Percentiles rank a stretch among this genome's conserved stretches.
Conservation (phyloP, 1,139 yeast species). For the Geotrichum aggregatum region DNA sequence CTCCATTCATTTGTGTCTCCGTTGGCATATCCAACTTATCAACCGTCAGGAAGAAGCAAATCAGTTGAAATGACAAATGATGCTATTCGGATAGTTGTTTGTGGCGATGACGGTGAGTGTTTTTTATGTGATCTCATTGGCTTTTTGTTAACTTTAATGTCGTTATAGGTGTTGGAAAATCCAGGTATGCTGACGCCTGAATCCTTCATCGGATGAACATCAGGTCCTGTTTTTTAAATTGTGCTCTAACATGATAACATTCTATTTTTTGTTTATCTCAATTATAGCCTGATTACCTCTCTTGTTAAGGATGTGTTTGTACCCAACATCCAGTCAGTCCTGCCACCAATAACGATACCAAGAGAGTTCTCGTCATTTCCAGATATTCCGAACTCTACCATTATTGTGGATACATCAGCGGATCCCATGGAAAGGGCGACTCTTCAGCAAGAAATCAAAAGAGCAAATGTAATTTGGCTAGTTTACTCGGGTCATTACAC, state of each 20-base stretch:
- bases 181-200: constrained; percentile 34
- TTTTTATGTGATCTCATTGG: not conserved
- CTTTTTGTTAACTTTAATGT: not conserved
- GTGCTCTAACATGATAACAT: not conserved
- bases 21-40: not conserved
- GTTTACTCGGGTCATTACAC: constrained; percentile 92
- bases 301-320: constrained; percentile 76
- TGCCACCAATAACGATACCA: constrained; percentile 81
- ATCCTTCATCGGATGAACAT: not conserved
- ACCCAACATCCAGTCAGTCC: constrained; percentile 65
- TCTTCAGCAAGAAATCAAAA: constrained; percentile 69
- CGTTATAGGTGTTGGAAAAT: constrained; percentile 65
- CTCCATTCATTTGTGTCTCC: not conserved
- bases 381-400: constrained; percentile 59
- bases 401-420: constrained; percentile 74
- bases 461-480: constrained; percentile 88
- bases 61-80: constrained; percentile 27
- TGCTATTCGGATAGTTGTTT: constrained; percentile 69
- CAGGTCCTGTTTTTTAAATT: not conserved
- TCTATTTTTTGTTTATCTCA: not conserved
- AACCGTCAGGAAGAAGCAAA: too few relatives aligned
- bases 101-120: constrained; percentile 88
- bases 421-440: constrained; percentile 50
- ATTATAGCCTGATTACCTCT: constrained; percentile 59
- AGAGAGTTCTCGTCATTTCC: constrained; percentile 56